Evolutionary conservation across 106 monocot genomes (phyloP).

Genomic region (Dendrobium chrysotoxum): DNA sequence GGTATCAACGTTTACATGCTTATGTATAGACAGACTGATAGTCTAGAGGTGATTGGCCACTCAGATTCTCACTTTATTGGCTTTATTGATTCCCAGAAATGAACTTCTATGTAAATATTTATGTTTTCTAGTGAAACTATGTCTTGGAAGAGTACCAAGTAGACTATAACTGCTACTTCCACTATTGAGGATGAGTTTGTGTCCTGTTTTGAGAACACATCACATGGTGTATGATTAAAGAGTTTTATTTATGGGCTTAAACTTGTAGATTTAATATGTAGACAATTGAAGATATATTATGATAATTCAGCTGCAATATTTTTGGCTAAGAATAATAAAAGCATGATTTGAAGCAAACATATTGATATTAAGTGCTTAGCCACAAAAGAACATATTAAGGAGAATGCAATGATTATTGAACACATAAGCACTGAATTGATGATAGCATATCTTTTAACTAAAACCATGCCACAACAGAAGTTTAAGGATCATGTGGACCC

Average conservation of each 20-base stretch:
- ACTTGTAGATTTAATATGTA: constrained; percentile 9
- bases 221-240: constrained; percentile 7
- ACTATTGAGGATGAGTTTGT: constrained; percentile 11
- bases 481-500: too few species aligned
- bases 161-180: background rate
- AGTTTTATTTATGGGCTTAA: constrained; percentile 6
- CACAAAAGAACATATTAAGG: constrained; percentile 12
- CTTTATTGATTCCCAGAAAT: background rate
- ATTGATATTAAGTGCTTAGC: constrained; percentile 13
- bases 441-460: too few species aligned
- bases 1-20: background rate
- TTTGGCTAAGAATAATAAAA: constrained; percentile 18
- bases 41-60: too few species aligned
- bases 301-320: too few species aligned
- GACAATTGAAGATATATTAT: background rate
- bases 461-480: too few species aligned
- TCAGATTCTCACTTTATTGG: background rate
- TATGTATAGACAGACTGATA: background rate
- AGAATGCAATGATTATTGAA: too few species aligned
- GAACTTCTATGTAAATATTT: too few species aligned
- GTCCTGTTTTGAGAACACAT: constrained; percentile 11
- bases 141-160: background rate
- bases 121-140: background rate
- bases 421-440: too few species aligned
- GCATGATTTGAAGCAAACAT: constrained; percentile 2